A percentile compares a stretch with the other conserved stretches of the same genome.
Evolutionary conservation across 768 basidiomycete genomes (phyloP).

Genomic region (Macrolepiota albuminosa): DNA sequence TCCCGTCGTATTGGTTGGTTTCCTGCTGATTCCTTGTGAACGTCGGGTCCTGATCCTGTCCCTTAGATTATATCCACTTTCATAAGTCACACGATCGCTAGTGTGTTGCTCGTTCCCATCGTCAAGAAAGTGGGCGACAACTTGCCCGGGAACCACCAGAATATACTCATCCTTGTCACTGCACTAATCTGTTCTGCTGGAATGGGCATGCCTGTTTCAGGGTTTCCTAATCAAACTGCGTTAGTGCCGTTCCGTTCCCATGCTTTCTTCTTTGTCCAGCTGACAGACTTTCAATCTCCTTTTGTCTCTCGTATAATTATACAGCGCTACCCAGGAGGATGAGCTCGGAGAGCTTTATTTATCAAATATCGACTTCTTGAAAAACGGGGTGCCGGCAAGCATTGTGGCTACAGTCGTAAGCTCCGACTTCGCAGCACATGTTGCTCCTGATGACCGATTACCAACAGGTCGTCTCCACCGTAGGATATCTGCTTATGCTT

Average conservation of each 20-base stretch:
- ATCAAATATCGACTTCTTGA: constrained; percentile 82
- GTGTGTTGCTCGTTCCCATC: constrained; percentile 94
- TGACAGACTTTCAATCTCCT: constrained; percentile 14
- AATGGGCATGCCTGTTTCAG: constrained; percentile 98
- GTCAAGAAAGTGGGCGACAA: constrained; percentile 86
- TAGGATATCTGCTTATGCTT: constrained; percentile 78
- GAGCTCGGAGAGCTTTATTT: constrained; percentile 90
- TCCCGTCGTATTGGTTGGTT: constrained; percentile 60
- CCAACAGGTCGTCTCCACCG: constrained; percentile 72
- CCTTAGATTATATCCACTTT: constrained; percentile 81
- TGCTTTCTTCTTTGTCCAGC: constrained; percentile 1
- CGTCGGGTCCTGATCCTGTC: not conserved
- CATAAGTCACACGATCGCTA: constrained; percentile 97
- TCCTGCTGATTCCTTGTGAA: constrained; percentile 7
- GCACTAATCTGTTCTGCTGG: constrained; percentile 90
- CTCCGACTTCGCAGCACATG: constrained; percentile 8
- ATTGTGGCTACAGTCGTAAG: constrained; percentile 79
- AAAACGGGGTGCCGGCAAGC: constrained; percentile 93
- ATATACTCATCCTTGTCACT: constrained; percentile 90
- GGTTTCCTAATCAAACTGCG: constrained; percentile 99
- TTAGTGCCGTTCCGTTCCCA: constrained; percentile 34
- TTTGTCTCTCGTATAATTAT: constrained; percentile 3
- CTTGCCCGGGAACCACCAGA: constrained; percentile 62
- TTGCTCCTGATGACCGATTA: constrained; percentile 7
- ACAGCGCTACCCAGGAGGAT: constrained; percentile 87